phyloP scores from a whole-genome alignment of 108 stramenopile species.

The Hondaea fermentalgiana region DNA sequence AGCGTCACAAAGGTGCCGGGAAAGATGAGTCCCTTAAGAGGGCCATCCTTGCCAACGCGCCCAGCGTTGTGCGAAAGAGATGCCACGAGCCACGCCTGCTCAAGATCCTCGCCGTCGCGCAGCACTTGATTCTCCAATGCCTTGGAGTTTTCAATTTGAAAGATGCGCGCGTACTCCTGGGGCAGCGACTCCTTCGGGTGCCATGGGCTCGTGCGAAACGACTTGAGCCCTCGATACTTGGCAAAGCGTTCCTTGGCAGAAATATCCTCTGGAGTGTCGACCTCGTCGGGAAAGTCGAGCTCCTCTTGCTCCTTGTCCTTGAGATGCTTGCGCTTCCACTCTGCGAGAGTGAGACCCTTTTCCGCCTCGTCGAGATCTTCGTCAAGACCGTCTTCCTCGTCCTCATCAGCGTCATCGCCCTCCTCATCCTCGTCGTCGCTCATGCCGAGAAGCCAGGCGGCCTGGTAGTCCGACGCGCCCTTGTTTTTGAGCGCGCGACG shows the following conservation, averaged over 20 bases:
- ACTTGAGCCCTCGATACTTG: conserved; percentile 82
- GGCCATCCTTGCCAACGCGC: neutral
- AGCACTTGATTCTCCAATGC: conserved; percentile 68
- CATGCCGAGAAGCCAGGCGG: conserved; percentile 82
- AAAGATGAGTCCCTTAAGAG: conserved; percentile 60
- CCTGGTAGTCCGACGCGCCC: conserved; percentile 90
- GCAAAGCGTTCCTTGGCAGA: conserved; percentile 84
- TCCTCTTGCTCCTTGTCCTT: conserved; percentile 63
- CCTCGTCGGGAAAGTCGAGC: conserved; percentile 92
- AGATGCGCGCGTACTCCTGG: conserved; percentile 80
- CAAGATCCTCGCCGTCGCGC: conserved; percentile 40
- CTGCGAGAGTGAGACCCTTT: conserved; percentile 53
- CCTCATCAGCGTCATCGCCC: conserved; percentile 39
- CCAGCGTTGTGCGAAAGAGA: neutral
- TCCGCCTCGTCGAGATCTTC: conserved; percentile 53
- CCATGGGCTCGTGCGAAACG: conserved; percentile 85
- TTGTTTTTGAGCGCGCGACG: conserved; percentile 51
- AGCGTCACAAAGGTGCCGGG: conserved; percentile 76
- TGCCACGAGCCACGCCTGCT: conserved; percentile 54
- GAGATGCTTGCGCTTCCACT: conserved; percentile 50
- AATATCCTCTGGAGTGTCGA: conserved; percentile 75
- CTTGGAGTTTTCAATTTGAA: conserved; percentile 76
- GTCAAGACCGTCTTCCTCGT: conserved; percentile 48
- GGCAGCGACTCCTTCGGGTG: conserved; percentile 95
- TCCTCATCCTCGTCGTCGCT: conserved; percentile 56